phyloP scores from a whole-genome alignment of 1,284 basidiomycete species.

The Apiotrichum sp. region DNA sequence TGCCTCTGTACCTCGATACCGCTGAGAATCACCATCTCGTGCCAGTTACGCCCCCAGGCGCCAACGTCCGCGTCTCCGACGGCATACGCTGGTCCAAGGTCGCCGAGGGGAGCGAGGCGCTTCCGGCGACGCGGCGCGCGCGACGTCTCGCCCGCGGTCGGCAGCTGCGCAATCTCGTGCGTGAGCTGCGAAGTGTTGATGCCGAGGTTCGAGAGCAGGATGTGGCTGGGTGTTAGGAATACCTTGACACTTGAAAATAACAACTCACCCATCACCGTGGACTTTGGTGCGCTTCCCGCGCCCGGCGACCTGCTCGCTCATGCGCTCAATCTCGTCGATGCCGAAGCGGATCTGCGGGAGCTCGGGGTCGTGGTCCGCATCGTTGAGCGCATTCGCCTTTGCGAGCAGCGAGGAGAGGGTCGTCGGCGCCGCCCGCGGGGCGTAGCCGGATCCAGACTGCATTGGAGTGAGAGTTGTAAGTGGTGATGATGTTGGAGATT shows the following conservation, averaged over 20 bases:
- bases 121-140: constrained; percentile 21
- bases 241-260: too few relatives aligned
- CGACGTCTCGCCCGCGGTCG: constrained; percentile 9
- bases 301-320: constrained; percentile 35
- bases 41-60: constrained; percentile 43
- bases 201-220: constrained; percentile 42
- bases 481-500: background rate
- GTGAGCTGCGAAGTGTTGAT: constrained; percentile 41
- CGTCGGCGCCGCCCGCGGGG: constrained; percentile 13
- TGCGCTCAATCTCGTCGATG: constrained; percentile 44
- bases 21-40: constrained; percentile 44
- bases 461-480: background rate
- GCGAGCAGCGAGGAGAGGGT: constrained; percentile 36
- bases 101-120: constrained; percentile 23
- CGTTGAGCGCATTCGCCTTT: constrained; percentile 37
- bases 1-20: constrained; percentile 43
- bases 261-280: constrained; percentile 37
- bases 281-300: constrained; percentile 29
- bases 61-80: constrained; percentile 35
- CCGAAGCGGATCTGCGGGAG: constrained; percentile 42
- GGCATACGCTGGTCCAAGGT: constrained; percentile 29
- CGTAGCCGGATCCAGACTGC: constrained; percentile 7
- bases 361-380: constrained; percentile 33
- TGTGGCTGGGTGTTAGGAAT: constrained; percentile 17
- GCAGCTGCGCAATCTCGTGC: constrained; percentile 38